These are phyloP conservation scores for Tillandsia fasciculata DNA, from an alignment of 176 grass and related monocot genomes.

Conservation along the genomic window DNA sequence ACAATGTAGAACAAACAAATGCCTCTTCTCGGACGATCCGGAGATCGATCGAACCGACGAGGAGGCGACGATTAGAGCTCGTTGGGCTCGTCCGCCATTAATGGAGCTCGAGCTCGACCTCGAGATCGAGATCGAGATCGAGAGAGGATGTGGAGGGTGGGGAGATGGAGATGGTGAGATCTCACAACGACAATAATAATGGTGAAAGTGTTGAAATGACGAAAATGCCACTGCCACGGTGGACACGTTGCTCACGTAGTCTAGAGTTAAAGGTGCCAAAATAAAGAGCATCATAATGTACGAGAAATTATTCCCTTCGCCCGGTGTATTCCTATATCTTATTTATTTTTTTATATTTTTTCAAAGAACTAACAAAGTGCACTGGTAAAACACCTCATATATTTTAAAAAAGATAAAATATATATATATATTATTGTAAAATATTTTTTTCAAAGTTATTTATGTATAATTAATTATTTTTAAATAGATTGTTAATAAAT, in stretches of 20 bases:
- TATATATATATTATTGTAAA: too few relatives aligned
- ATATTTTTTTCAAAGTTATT: too few relatives aligned
- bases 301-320: background rate
- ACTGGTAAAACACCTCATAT: too few relatives aligned
- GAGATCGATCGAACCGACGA: background rate
- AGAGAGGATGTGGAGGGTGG: background rate
- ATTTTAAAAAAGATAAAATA: too few relatives aligned
- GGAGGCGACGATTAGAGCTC: background rate
- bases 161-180: background rate
- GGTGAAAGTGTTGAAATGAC: background rate
- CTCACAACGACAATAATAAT: background rate
- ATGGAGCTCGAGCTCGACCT: background rate
- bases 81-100: too few relatives aligned
- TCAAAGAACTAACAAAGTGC: too few relatives aligned
- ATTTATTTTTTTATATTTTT: too few relatives aligned
- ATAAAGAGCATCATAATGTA: background rate
- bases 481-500: too few relatives aligned
- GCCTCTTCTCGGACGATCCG: background rate
- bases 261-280: background rate
- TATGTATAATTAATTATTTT: too few relatives aligned
- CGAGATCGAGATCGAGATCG: background rate
- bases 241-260: background rate
- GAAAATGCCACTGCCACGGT: background rate
- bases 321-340: too few relatives aligned
- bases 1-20: background rate